Evolutionary conservation across 129 eudicot genomes (phyloP).

Genomic region (Helianthus annuus): HanXRQr2.0-SUNRISE NC_035444.2:154519681-154520180

Average conservation of each 20-base stretch:
- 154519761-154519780: constrained; percentile 45
- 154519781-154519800: constrained; percentile 47
- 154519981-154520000: background rate
- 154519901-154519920: background rate
- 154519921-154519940: too few relatives aligned
- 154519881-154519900: constrained; percentile 36
- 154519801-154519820: constrained; percentile 45
- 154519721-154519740: constrained; percentile 42
- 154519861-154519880: constrained; percentile 38
- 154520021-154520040: background rate
- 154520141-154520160: constrained; percentile 61
- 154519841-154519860: constrained; percentile 43
- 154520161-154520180: constrained; percentile 57
- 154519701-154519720: constrained; percentile 52
- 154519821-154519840: constrained; percentile 43
- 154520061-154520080: background rate
- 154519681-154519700: constrained; percentile 48
- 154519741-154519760: constrained; percentile 47
- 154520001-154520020: background rate
- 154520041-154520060: background rate
- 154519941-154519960: too few relatives aligned
- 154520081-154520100: constrained; percentile 51
- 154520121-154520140: constrained; percentile 65
- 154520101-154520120: constrained; percentile 53
- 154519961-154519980: background rate